Percentiles rank a stretch among this genome's conserved stretches.
These are phyloP conservation scores for Entomortierella beljakovae DNA, from an alignment of 192 early-diverging fungal genomes.

Conservation along the genomic window DNA sequence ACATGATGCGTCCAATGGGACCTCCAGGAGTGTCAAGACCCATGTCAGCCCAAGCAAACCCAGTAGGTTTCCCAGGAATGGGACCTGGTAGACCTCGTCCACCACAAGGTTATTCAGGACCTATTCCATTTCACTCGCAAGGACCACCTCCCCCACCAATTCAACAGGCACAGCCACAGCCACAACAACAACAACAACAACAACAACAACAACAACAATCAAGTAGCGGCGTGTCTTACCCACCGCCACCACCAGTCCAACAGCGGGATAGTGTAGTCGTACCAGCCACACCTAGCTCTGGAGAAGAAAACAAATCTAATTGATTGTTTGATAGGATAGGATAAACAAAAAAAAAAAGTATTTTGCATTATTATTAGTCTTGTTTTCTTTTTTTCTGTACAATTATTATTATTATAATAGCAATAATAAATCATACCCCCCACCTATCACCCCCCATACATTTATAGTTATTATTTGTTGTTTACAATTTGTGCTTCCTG, in stretches of 20 bases:
- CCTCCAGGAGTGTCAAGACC: neutral
- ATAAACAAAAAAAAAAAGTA: no score
- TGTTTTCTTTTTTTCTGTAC: no score
- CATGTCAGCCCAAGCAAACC: neutral
- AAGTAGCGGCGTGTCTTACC: neutral
- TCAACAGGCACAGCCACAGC: neutral
- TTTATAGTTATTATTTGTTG: no score
- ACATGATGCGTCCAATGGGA: neutral
- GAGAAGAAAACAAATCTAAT: no score
- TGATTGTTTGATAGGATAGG: no score
- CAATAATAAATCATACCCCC: no score
- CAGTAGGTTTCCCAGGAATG: neutral
- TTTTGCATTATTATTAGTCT: no score
- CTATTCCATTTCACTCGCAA: neutral
- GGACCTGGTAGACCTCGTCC: neutral
- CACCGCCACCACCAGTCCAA: neutral
- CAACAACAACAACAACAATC: slow-evolving; percentile 9
- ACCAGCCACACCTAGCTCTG: no score
- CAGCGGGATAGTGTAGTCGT: no score
- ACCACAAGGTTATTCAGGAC: neutral
- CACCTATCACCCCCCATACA: no score
- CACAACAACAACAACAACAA: neutral
- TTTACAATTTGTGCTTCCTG: no score
- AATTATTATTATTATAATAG: no score
- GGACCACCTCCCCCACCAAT: neutral